Percentiles rank a stretch among this genome's conserved stretches.
phyloP scores from a whole-genome alignment of 2,329 filamentous ascomycete species.

The Chalaropsis ovoidea region DNA sequence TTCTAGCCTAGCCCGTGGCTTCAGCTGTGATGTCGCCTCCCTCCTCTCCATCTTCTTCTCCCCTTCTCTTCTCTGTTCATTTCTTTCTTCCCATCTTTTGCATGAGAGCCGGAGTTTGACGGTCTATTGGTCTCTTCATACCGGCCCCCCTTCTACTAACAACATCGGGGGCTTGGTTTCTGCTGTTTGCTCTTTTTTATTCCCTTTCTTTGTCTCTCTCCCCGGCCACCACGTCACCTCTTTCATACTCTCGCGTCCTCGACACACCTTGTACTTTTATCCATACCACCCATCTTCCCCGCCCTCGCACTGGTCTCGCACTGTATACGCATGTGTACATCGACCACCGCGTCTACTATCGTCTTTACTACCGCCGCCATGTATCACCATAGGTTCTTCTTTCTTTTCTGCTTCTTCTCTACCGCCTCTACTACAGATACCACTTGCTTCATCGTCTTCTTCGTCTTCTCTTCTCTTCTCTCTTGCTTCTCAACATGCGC shows the following conservation, averaged over 20 bases:
- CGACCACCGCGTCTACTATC: background rate
- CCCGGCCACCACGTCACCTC: background rate
- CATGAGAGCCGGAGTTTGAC: background rate
- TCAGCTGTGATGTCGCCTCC: too few species aligned
- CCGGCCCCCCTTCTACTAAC: background rate
- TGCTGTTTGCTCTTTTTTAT: background rate
- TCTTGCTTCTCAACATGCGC: slow-evolving; percentile 18
- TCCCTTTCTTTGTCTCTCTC: background rate
- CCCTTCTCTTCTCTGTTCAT: background rate
- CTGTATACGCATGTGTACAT: background rate
- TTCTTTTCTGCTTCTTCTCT: background rate
- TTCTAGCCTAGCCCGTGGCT: too few species aligned
- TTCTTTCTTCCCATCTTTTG: background rate
- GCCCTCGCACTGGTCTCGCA: background rate
- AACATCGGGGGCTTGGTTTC: background rate
- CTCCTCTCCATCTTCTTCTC: slow-evolving; percentile 25
- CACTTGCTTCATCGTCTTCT: background rate
- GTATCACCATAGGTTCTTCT: background rate
- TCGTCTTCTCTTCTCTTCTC: slow-evolving; percentile 9
- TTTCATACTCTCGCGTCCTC: background rate
- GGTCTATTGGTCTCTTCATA: background rate
- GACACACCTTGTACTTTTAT: background rate
- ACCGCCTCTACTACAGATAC: background rate
- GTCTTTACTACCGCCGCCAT: background rate
- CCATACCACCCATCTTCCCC: background rate